These are phyloP conservation scores for Pneumocystis jirovecii DNA, from an alignment of 1,139 yeast genomes.

Conservation along the genomic window DNA sequence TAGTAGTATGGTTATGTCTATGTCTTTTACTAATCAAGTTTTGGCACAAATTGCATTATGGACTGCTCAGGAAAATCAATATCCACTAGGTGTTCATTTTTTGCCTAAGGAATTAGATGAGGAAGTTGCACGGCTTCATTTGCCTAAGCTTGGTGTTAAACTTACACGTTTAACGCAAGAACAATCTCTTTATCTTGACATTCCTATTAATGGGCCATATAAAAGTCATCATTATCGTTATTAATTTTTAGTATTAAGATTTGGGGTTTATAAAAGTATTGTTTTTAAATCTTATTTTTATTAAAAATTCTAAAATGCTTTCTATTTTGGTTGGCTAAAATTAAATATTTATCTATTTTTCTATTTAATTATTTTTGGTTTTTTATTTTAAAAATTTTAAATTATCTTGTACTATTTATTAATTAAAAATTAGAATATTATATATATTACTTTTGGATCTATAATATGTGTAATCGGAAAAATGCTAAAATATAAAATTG, in stretches of 20 bases:
- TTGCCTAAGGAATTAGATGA: slow-evolving; percentile 98
- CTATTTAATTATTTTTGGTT: not conserved
- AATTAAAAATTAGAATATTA: not conserved
- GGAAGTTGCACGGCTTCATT: slow-evolving; percentile 96
- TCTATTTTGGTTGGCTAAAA: not conserved
- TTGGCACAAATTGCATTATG: slow-evolving; percentile 97
- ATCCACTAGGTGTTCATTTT: slow-evolving; percentile 90
- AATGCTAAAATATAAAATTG: too few species aligned
- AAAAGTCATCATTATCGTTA: slow-evolving; percentile 29
- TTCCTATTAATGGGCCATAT: slow-evolving; percentile 92
- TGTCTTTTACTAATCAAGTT: slow-evolving; percentile 99
- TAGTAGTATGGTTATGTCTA: slow-evolving; percentile 56
- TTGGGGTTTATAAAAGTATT: not conserved
- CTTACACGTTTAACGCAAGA: slow-evolving; percentile 61
- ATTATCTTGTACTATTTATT: not conserved
- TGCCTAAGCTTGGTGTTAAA: slow-evolving; percentile 85
- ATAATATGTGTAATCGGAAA: not conserved
- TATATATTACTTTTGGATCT: not conserved
- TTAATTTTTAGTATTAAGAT: not conserved
- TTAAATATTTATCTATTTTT: not conserved
- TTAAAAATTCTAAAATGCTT: not conserved
- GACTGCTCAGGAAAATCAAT: slow-evolving; percentile 72
- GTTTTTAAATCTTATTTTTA: not conserved
- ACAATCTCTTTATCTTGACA: slow-evolving; percentile 92
- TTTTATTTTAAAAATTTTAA: too few species aligned